Conservation (phyloP, 768 basidiomycete species). For the Filobasidium floriforme region DNA sequence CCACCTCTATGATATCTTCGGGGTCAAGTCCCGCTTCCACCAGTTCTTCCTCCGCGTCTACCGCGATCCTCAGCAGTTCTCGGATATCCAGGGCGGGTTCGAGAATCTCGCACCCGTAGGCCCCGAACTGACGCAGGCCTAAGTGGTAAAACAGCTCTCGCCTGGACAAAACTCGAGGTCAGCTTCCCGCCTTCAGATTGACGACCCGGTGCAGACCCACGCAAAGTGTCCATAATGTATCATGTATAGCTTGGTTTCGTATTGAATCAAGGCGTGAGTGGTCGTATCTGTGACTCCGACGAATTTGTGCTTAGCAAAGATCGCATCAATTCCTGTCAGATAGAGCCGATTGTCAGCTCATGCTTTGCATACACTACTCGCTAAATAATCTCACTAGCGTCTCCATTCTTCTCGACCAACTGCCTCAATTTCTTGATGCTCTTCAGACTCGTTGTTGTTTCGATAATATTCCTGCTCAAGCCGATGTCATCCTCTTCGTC, state of each 20-base stretch:
- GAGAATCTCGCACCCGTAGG: slow-evolving; percentile 65
- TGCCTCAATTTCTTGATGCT: slow-evolving; percentile 65
- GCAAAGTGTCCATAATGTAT: slow-evolving; percentile 75
- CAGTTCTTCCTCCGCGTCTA: slow-evolving; percentile 59
- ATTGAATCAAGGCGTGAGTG: slow-evolving; percentile 73
- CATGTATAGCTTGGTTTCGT: slow-evolving; percentile 79
- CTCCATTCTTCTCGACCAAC: slow-evolving; percentile 56
- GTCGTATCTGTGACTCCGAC: slow-evolving; percentile 79
- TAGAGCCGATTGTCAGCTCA: not conserved
- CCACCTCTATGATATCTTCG: slow-evolving; percentile 63
- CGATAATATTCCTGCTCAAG: slow-evolving; percentile 53
- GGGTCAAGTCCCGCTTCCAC: slow-evolving; percentile 52
- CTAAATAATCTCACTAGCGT: slow-evolving; percentile 56
- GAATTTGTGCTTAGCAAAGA: slow-evolving; percentile 78
- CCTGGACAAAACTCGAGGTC: slow-evolving; percentile 46
- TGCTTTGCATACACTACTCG: not conserved
- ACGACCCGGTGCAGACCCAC: slow-evolving; percentile 50
- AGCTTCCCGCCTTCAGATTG: not conserved
- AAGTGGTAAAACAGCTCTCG: slow-evolving; percentile 95
- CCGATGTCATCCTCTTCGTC: slow-evolving; percentile 40
- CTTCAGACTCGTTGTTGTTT: slow-evolving; percentile 40
- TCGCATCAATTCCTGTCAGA: slow-evolving; percentile 64
- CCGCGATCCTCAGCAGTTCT: slow-evolving; percentile 67
- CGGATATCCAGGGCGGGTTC: slow-evolving; percentile 72
- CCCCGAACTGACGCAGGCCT: slow-evolving; percentile 81